phyloP scores from a whole-genome alignment of 2,329 filamentous ascomycete genomes.

The Fusarium denticulatum region DNA sequence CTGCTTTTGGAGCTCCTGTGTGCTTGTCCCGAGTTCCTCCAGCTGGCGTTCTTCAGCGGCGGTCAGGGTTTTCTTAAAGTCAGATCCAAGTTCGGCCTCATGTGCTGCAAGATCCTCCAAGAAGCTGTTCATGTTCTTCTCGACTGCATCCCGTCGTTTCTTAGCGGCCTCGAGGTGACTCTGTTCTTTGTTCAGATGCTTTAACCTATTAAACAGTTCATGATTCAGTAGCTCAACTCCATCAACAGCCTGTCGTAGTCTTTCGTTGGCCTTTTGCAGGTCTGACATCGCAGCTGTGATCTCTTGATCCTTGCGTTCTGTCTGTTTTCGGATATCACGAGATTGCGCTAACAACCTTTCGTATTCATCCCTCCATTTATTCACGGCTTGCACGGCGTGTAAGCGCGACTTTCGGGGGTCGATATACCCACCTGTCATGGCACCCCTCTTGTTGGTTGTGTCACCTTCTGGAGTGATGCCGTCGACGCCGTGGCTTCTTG shows the following conservation, averaged over 20 bases:
- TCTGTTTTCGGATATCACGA: constrained; percentile 71
- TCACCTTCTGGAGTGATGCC: constrained; percentile 96
- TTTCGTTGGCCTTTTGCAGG: constrained; percentile 83
- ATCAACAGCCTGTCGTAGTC: constrained; percentile 78
- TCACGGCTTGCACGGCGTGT: constrained; percentile 81
- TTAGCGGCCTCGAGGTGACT: constrained; percentile 78
- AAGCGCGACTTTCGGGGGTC: constrained; percentile 87
- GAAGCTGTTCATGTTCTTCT: constrained; percentile 78
- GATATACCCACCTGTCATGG: constrained; percentile 93
- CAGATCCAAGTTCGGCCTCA: constrained; percentile 81
- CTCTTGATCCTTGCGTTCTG: constrained; percentile 85
- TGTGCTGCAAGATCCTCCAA: constrained; percentile 79
- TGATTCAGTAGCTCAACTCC: constrained; percentile 83
- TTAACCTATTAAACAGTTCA: constrained; percentile 80
- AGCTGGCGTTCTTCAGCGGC: constrained; percentile 84
- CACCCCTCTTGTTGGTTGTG: constrained; percentile 92
- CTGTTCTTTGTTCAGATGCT: constrained; percentile 76
- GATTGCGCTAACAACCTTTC: constrained; percentile 73
- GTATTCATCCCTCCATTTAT: constrained; percentile 78
- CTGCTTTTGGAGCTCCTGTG: constrained; percentile 79
- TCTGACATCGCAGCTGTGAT: constrained; percentile 89
- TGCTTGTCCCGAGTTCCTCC: constrained; percentile 72
- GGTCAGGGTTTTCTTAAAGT: constrained; percentile 92
- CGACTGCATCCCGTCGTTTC: constrained; percentile 72
- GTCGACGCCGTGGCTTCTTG: constrained; percentile 88